Evolutionary conservation across 495 filamentous ascomycete genomes (phyloP).

Genomic region (Acidomyces sp.): DNA sequence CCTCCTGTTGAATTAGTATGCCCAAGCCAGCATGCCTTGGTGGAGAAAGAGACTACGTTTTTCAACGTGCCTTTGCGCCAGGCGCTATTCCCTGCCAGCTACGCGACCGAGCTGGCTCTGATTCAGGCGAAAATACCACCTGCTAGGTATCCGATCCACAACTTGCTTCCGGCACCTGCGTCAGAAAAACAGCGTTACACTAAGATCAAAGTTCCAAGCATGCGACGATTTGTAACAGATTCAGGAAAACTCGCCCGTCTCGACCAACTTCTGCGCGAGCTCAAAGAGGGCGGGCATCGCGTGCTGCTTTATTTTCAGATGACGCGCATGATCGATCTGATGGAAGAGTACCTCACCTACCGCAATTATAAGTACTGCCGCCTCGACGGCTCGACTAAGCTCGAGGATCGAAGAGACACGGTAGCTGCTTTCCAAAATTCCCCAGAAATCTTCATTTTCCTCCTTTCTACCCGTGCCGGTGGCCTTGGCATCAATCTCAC

Average conservation of each 20-base stretch:
- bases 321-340: conserved; percentile 99
- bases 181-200: conserved; percentile 72
- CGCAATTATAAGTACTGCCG: conserved; percentile 97
- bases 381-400: conserved; percentile 92
- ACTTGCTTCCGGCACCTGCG: conserved; percentile 60
- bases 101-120: conserved; percentile 57
- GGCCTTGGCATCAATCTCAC: conserved; percentile 97
- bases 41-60: conserved; percentile 58
- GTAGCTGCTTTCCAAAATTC: conserved; percentile 91
- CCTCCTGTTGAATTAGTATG: conserved; percentile 73
- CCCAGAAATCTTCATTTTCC: conserved; percentile 89
- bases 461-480: conserved; percentile 89
- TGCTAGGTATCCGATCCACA: conserved; percentile 44
- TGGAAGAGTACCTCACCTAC: conserved; percentile 98
- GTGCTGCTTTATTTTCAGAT: conserved; percentile 99
- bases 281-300: conserved; percentile 86
- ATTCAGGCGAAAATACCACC: conserved; percentile 55
- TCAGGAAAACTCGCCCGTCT: conserved; percentile 91
- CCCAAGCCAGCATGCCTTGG: conserved; percentile 49
- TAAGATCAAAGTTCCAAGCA: conserved; percentile 87
- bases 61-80: conserved; percentile 69
- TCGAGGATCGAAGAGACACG: conserved; percentile 92
- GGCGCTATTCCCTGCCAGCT: conserved; percentile 54
- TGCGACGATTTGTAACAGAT: conserved; percentile 96
- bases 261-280: conserved; percentile 69